phyloP scores from a whole-genome alignment of 148 eudicot genomes.

The Oxyria digyna region DNA sequence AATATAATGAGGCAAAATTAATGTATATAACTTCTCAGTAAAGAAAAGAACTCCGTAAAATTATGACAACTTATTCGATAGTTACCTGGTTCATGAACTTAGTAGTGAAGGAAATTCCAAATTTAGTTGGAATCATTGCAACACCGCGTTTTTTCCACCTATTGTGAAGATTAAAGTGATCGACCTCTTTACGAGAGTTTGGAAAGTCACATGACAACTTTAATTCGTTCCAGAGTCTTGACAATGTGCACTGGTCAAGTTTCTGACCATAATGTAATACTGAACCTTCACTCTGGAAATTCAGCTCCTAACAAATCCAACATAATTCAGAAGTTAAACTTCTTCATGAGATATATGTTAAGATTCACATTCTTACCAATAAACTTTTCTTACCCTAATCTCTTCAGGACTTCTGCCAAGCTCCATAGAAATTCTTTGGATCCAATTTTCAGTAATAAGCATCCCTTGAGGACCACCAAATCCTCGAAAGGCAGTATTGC shows the following conservation, averaged over 20 bases:
- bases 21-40: not conserved
- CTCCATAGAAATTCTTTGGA: slow-evolving; percentile 85
- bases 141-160: slow-evolving; percentile 92
- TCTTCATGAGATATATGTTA: not conserved
- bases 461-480: slow-evolving; percentile 99
- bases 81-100: slow-evolving; percentile 93
- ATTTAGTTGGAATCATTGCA: slow-evolving; percentile 79
- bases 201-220: slow-evolving; percentile 49
- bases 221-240: slow-evolving; percentile 68
- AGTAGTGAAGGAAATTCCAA: slow-evolving; percentile 85
- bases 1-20: slow-evolving; percentile 1
- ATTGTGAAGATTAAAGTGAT: slow-evolving; percentile 58
- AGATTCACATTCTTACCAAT: not conserved
- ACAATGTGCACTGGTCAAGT: slow-evolving; percentile 64
- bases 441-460: slow-evolving; percentile 95
- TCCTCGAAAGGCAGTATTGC: slow-evolving; percentile 95
- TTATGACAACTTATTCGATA: slow-evolving; percentile 10
- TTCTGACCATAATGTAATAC: slow-evolving; percentile 71
- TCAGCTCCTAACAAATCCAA: slow-evolving; percentile 50
- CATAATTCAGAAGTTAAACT: not conserved
- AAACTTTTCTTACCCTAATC: slow-evolving; percentile 49
- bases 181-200: slow-evolving; percentile 43
- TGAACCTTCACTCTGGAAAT: slow-evolving; percentile 71
- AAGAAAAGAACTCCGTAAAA: not conserved
- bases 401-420: slow-evolving; percentile 77